phyloP scores from a whole-genome alignment of 164 flowering plant species.

The grape (Vitis vinifera) region ASM3070453v1 NC_081807.1:10209501-10210000 shows the following conservation, averaged over 20 bases:
- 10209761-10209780: no score
- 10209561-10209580: neutral
- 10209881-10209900: no score
- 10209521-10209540: conserved; percentile 63
- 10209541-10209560: neutral
- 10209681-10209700: neutral
- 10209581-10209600: neutral
- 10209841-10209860: no score
- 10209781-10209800: no score
- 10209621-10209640: neutral
- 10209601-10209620: no score
- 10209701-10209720: neutral
- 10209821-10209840: no score
- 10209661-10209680: neutral
- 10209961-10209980: conserved; percentile 59
- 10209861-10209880: no score
- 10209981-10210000: conserved; percentile 74
- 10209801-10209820: no score
- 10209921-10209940: neutral
- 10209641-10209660: neutral
- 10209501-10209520: conserved; percentile 85
- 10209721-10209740: no score
- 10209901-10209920: no score
- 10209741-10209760: no score
- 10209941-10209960: neutral